Base-by-base conservation (phyloP, 495 filamentous ascomycete genomes). In the Talaromyces nanjingensis region DNA sequence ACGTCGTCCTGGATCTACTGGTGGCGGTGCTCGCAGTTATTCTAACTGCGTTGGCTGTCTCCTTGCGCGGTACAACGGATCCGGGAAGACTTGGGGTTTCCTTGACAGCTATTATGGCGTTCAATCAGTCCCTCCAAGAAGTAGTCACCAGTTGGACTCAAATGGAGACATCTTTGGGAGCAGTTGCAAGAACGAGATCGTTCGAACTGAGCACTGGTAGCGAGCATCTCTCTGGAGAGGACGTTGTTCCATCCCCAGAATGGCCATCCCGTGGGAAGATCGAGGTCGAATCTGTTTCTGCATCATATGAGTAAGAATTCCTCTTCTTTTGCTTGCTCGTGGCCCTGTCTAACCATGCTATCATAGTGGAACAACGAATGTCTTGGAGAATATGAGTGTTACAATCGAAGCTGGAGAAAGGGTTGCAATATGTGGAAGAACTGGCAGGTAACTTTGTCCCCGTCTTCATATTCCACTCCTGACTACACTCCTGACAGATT, bases 381-480 rank as follows among this genome's bases (percentile, higher is more conserved):
- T 34, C 27, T 33, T 59, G 25, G 56, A n/a, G 29, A 20, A n/a
- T 20, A 37, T 31, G 24, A 59, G 29, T 20, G 18, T 59, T 20
- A 1, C 62, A 8, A 59, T 59, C 6, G 0, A 29, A 6, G 47
- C 72, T 6, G 77, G 79, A n/a, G 68, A 80, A 57, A 80, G 74
- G 55, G 63, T 83, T 22, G 79, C 76, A 0, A 72, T 83, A 6
- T 76, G 75, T 66, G 80, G 80, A n/a, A 67, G 78, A 18, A 79
- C 73, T 20, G 79, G 79, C 55, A 77, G 74, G 72, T 72, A 59
- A 20, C 29, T 31, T 31, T 31, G 29, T 31, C 29, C 6, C 29
- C 29, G 29, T 31, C 6, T 31, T 31, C 6, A 31, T 31, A 31
- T 31, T 7, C 1, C 5, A 31, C 29, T 4, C 29, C 6, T 31